Conservation (phyloP, 176 grass and related monocot genomes). For the Zizania latifolia region DNA sequence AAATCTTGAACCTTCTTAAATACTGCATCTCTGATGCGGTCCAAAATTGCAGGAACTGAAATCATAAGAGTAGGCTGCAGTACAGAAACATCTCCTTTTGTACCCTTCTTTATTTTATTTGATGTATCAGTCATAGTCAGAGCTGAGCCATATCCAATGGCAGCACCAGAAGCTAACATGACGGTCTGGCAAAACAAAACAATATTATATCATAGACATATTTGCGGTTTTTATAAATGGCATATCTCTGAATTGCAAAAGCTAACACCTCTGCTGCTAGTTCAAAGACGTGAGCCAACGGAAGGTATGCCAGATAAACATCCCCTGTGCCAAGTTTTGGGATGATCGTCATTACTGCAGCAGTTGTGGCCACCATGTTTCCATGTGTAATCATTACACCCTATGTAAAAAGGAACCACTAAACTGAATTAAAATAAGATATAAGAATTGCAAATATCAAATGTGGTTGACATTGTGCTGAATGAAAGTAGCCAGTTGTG, state of each 20-base stretch:
- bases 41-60: conserved; percentile 83
- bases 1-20: conserved; percentile 64
- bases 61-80: conserved; percentile 76
- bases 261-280: conserved; percentile 61
- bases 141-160: conserved; percentile 74
- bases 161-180: conserved; percentile 68
- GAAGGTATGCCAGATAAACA: conserved; percentile 75
- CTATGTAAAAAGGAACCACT: conserved; percentile 29
- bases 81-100: conserved; percentile 80
- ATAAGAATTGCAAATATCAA: not conserved
- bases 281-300: conserved; percentile 92
- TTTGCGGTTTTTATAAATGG: not conserved
- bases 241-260: conserved; percentile 3
- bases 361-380: conserved; percentile 67
- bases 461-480: not conserved
- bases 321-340: conserved; percentile 57
- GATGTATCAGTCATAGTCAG: conserved; percentile 87
- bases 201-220: not conserved
- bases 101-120: conserved; percentile 91
- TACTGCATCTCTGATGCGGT: conserved; percentile 76
- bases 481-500: not conserved
- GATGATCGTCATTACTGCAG: conserved; percentile 69
- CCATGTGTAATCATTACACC: conserved; percentile 94
- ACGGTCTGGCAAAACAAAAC: conserved; percentile 56
- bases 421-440: conserved; percentile 6